phyloP scores from a whole-genome alignment of 2,329 filamentous ascomycete species.

The Dothidotthia symphoricarpi region DNA sequence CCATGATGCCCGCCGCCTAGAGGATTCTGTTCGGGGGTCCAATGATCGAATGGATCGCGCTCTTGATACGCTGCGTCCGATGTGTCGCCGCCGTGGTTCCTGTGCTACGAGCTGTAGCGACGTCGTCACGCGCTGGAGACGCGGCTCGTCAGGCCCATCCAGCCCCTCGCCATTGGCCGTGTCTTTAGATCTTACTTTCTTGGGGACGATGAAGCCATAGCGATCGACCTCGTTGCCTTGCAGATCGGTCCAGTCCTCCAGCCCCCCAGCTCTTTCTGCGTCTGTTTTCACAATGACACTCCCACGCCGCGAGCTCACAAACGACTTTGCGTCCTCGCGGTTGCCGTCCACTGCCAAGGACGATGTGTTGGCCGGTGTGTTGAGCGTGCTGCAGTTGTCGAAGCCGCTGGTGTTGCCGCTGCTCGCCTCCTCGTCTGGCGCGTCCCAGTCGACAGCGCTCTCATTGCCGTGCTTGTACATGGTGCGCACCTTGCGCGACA shows the following conservation, averaged over 20 bases:
- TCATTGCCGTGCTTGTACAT: slow-evolving; percentile 65
- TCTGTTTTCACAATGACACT: slow-evolving; percentile 50
- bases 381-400: slow-evolving; percentile 23
- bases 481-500: slow-evolving; percentile 61
- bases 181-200: slow-evolving; percentile 37
- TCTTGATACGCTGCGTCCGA: slow-evolving; percentile 52
- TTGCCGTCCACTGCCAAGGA: slow-evolving; percentile 28
- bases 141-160: slow-evolving; percentile 35
- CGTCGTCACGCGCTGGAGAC: slow-evolving; percentile 59
- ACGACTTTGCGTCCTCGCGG: slow-evolving; percentile 29
- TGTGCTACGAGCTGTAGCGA: slow-evolving; percentile 57
- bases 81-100: slow-evolving; percentile 54
- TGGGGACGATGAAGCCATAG: slow-evolving; percentile 62
- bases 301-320: slow-evolving; percentile 28
- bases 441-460: slow-evolving; percentile 49
- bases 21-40: slow-evolving; percentile 41
- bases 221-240: slow-evolving; percentile 60
- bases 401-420: slow-evolving; percentile 22
- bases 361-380: slow-evolving; percentile 28
- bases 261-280: slow-evolving; percentile 60
- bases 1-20: slow-evolving; percentile 43
- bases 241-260: slow-evolving; percentile 65
- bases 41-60: slow-evolving; percentile 44
- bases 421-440: slow-evolving; percentile 19
- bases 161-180: slow-evolving; percentile 24